Evolutionary conservation across 2,329 filamentous ascomycete species (phyloP).

Genomic region (Scedosporium aurantiacum): DNA sequence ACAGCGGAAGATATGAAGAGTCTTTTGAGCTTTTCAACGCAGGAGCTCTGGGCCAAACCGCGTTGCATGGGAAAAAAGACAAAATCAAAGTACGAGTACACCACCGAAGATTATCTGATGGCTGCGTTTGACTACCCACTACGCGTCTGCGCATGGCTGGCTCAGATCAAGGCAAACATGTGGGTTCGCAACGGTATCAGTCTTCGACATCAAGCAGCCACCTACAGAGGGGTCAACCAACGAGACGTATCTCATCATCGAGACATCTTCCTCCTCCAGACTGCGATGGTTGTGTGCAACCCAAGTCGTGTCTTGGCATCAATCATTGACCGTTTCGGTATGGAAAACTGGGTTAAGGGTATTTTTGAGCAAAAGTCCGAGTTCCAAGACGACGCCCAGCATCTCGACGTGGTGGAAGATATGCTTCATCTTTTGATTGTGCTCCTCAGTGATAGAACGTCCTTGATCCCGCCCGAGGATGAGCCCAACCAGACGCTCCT

Average conservation of each 20-base stretch:
- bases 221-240: constrained; percentile 80
- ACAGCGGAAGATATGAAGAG: constrained; percentile 52
- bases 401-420: constrained; percentile 89
- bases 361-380: constrained; percentile 61
- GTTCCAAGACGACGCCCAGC: constrained; percentile 75
- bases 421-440: constrained; percentile 91
- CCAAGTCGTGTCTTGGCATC: constrained; percentile 76
- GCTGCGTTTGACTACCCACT: constrained; percentile 88
- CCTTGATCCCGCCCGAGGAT: constrained; percentile 58
- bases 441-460: constrained; percentile 77
- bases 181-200: constrained; percentile 98
- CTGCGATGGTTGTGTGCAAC: constrained; percentile 76
- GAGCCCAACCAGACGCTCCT: constrained; percentile 54
- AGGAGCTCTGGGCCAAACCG: constrained; percentile 56
- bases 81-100: constrained; percentile 45
- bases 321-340: constrained; percentile 82
- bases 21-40: constrained; percentile 60
- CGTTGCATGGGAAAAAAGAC: constrained; percentile 48
- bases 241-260: constrained; percentile 89
- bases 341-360: constrained; percentile 78
- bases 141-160: constrained; percentile 88
- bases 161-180: constrained; percentile 96
- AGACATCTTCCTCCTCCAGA: constrained; percentile 88
- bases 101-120: constrained; percentile 69
- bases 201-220: constrained; percentile 85